These are phyloP conservation scores for Exophiala lecanii-corni DNA, from an alignment of 2,329 filamentous ascomycete genomes.

Conservation along the genomic window DNA sequence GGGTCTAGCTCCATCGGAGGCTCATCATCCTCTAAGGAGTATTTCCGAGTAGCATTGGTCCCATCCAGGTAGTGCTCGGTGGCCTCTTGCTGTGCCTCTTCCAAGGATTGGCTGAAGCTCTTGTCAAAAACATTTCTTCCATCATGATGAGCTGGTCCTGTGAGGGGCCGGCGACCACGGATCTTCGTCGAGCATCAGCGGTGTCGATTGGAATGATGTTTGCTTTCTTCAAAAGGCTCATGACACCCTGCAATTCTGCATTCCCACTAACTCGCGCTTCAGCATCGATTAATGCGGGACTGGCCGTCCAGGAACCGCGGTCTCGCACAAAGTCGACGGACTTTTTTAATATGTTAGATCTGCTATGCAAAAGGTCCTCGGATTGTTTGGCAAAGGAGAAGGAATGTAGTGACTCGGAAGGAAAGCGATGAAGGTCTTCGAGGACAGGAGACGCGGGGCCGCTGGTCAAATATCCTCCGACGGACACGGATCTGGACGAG, in stretches of 20 bases:
- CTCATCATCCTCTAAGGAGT: constrained; percentile 20
- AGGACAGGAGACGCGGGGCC: constrained; percentile 65
- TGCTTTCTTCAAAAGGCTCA: constrained; percentile 78
- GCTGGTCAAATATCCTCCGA: constrained; percentile 49
- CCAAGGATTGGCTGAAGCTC: constrained; percentile 59
- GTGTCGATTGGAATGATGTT: constrained; percentile 69
- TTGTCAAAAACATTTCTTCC: constrained; percentile 80
- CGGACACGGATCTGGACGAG: constrained; percentile 38
- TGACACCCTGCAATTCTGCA: constrained; percentile 80
- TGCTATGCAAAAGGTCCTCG: constrained; percentile 83
- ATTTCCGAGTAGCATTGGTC: constrained; percentile 10
- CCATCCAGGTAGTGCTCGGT: constrained; percentile 7
- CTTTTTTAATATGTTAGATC: constrained; percentile 87
- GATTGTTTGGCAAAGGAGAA: constrained; percentile 97
- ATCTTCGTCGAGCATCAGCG: constrained; percentile 43
- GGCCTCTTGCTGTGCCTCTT: constrained; percentile 40
- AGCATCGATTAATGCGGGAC: constrained; percentile 71
- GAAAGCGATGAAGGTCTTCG: constrained; percentile 88
- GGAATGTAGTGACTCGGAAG: constrained; percentile 91
- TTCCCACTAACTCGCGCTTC: constrained; percentile 80
- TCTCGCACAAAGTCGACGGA: constrained; percentile 97
- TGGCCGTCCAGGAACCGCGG: constrained; percentile 74
- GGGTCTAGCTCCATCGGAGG: constrained; percentile 10
- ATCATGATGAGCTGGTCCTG: constrained; percentile 69
- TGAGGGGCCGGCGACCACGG: constrained; percentile 60